Conservation (phyloP, 164 flowering plant genomes). For the Cinnamomum chago region DNA sequence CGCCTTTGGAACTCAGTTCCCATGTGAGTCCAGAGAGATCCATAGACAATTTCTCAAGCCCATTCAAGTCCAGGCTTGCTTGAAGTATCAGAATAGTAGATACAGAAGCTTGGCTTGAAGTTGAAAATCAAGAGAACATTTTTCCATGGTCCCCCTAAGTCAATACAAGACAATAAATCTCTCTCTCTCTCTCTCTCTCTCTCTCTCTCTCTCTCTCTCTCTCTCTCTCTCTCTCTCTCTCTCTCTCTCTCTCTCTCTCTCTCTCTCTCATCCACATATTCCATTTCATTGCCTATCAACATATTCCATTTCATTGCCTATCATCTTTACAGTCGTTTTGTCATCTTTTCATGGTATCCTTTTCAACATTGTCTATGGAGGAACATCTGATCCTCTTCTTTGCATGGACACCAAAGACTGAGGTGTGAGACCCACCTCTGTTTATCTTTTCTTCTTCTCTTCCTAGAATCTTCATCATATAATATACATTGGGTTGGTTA, state of each 20-base stretch:
- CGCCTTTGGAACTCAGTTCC: too few species aligned
- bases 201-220: not conserved
- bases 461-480: not conserved
- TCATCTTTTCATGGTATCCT: not conserved
- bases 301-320: not conserved
- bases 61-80: too few species aligned
- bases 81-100: too few species aligned
- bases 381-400: not conserved
- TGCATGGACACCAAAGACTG: not conserved
- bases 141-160: too few species aligned
- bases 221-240: constrained; percentile 2
- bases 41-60: too few species aligned
- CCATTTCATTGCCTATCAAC: too few species aligned
- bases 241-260: not conserved
- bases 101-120: too few species aligned
- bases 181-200: not conserved
- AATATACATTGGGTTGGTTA: not conserved
- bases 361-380: not conserved
- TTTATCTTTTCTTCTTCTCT: not conserved
- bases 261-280: not conserved
- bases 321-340: not conserved
- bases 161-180: too few species aligned
- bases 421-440: not conserved
- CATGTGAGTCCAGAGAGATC: too few species aligned
- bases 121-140: too few species aligned